Conservation (phyloP, 441 rosid species). For the Erodium texanum region DNA sequence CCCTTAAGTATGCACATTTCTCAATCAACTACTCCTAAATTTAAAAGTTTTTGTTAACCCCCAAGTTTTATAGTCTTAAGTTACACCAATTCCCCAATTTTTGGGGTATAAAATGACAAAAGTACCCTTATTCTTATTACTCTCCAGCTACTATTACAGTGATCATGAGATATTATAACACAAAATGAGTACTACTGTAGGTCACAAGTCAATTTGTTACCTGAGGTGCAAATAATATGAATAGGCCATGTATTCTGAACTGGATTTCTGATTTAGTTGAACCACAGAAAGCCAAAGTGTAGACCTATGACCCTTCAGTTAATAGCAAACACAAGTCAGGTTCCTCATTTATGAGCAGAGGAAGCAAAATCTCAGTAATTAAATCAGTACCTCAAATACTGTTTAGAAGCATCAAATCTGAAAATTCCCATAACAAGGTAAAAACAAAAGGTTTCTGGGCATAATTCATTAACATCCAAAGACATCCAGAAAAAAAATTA, state of each 20-base stretch:
- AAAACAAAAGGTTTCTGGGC: background rate
- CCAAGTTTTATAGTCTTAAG: too few species aligned
- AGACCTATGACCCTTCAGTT: background rate
- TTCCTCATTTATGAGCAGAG: background rate
- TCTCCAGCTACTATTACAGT: too few species aligned
- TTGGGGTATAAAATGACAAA: too few species aligned
- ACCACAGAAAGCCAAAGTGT: background rate
- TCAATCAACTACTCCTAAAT: too few species aligned
- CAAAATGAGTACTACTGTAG: background rate
- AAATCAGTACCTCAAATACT: background rate
- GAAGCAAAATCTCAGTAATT: background rate
- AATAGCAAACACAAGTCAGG: background rate
- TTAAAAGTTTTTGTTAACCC: too few species aligned
- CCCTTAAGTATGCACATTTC: too few species aligned
- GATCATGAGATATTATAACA: too few species aligned
- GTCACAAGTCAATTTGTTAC: background rate
- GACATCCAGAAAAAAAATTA: background rate
- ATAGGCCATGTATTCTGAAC: background rate
- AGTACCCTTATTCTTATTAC: too few species aligned
- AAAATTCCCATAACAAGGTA: background rate
- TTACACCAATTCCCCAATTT: too few species aligned
- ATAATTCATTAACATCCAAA: background rate
- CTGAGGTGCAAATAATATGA: background rate
- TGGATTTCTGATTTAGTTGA: background rate
- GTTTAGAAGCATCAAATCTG: background rate